Conservation (phyloP, 2,329 filamentous ascomycete genomes). For the Pseudopyrenochaeta lycopersici region DNA sequence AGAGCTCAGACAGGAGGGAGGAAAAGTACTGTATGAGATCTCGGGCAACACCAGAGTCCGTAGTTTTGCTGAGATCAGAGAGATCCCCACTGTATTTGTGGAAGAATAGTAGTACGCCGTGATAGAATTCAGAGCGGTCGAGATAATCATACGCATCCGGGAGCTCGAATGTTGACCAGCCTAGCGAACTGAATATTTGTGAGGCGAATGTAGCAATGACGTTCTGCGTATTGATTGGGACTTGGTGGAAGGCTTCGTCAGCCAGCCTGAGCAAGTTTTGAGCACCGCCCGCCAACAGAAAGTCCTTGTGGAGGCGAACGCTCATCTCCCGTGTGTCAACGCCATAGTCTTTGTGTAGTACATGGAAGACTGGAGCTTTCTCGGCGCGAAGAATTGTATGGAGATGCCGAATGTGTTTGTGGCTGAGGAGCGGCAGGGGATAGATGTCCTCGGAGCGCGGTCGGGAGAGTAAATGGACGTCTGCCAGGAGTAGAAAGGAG, state of each 20-base stretch:
- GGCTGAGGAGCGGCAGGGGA: constrained; percentile 28
- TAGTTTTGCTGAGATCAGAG: constrained; percentile 35
- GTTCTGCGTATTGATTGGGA: constrained; percentile 22
- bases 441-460: constrained; percentile 24
- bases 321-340: constrained; percentile 29
- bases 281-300: constrained; percentile 35
- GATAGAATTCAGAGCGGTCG: constrained; percentile 28
- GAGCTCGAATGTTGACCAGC: constrained; percentile 29
- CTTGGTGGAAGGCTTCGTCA: constrained; percentile 28
- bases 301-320: constrained; percentile 29
- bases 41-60: constrained; percentile 33
- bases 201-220: constrained; percentile 25
- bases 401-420: constrained; percentile 41
- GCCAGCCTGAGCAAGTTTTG: constrained; percentile 35
- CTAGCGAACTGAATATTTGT: constrained; percentile 31
- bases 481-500: constrained; percentile 35
- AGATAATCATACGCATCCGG: constrained; percentile 13
- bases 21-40: constrained; percentile 37
- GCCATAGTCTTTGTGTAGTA: constrained; percentile 40
- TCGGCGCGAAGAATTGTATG: constrained; percentile 34
- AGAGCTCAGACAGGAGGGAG: constrained; percentile 32
- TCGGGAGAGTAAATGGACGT: constrained; percentile 31
- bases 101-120: constrained; percentile 34
- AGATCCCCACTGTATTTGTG: constrained; percentile 39
- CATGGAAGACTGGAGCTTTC: constrained; percentile 30